Evolutionary conservation across 352 stramenopile species (phyloP), one percentile per base, ranked within the genome.

Genomic region (Pythium phragmiticola): DNA sequence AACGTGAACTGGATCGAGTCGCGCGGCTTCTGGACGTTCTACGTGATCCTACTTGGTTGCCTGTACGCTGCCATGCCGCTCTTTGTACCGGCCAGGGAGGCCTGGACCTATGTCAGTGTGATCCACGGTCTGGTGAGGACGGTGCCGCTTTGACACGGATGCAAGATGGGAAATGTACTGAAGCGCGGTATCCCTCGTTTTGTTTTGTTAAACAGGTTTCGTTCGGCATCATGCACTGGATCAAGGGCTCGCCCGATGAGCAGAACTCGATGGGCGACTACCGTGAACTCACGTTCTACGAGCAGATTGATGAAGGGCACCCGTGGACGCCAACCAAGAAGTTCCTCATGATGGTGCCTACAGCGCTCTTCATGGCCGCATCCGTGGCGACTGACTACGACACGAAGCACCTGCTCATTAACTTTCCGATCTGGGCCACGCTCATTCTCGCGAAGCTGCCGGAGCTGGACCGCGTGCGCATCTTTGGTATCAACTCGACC

Each of bases 401-500:
- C 65, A 82, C 74, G 30, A 70, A 72, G 47, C 83, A 96, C 65
- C 78, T 94, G 60, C 66, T 92, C 58, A 84, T 96, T 61, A 98
- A 98, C 80, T 82, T 98, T 52, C 77, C 88, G 37, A 88, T 98
- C 57, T 98, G 92, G 91, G 74, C 74, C 7, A 84, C 96, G 56
- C 76, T 95, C 30, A 94, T 98, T 48, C 65, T 98, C 47, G 90
- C 89, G 51, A 98, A 98, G 74, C 68, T 98, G 47, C 90, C 90
- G 7, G 87, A 92, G 63, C 93, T 98, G 64, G 93, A 98, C 70
- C 92, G 94, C 57, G 95, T 98, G 53, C 86, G 95, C 57, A 91
- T 98, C 71, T 96, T 98, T 60, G 95, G 95, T 43, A 98, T 98
- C 74, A 98, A 98, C 77, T 90, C 85, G 49, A 98, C 95, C 21